Evolutionary conservation across 345 rosid genomes (phyloP).

Genomic region (Eucalyptus sp.): DNA sequence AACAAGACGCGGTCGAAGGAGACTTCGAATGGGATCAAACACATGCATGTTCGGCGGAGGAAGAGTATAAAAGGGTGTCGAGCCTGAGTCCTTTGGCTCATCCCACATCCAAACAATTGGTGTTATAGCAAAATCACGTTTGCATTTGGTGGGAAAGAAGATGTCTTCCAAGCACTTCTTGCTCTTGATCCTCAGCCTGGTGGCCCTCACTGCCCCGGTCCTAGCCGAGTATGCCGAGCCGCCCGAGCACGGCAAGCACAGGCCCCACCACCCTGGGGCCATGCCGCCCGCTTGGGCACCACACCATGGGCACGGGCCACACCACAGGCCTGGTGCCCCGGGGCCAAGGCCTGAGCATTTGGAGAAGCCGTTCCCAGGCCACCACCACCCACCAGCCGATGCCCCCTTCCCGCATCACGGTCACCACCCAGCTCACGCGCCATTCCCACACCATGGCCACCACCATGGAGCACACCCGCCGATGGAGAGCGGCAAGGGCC

Average conservation of each 20-base stretch:
- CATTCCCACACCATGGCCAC: not conserved
- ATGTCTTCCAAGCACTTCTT: conserved; percentile 7
- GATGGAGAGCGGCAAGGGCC: not conserved
- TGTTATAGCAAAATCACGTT: not conserved
- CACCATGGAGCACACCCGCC: not conserved
- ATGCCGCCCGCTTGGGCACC: not conserved
- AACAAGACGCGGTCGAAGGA: not conserved
- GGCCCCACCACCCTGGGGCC: not conserved
- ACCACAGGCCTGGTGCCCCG: not conserved
- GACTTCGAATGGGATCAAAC: not conserved
- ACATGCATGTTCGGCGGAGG: not conserved
- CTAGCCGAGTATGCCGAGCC: not conserved
- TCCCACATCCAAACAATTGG: not conserved
- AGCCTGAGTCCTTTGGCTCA: not conserved
- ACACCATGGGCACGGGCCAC: not conserved
- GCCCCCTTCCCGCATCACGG: not conserved
- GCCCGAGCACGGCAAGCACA: not conserved
- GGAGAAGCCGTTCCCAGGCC: not conserved
- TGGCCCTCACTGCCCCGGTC: not conserved
- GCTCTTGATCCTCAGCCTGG: conserved; percentile 7
- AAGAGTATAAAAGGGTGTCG: not conserved
- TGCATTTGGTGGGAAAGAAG: not conserved
- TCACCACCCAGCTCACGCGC: not conserved
- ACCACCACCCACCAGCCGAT: not conserved
- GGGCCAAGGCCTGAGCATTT: not conserved